Percentiles rank a stretch among this genome's conserved stretches.
phyloP scores from a whole-genome alignment of 352 stramenopile species.

The Peronospora tabacina region DNA sequence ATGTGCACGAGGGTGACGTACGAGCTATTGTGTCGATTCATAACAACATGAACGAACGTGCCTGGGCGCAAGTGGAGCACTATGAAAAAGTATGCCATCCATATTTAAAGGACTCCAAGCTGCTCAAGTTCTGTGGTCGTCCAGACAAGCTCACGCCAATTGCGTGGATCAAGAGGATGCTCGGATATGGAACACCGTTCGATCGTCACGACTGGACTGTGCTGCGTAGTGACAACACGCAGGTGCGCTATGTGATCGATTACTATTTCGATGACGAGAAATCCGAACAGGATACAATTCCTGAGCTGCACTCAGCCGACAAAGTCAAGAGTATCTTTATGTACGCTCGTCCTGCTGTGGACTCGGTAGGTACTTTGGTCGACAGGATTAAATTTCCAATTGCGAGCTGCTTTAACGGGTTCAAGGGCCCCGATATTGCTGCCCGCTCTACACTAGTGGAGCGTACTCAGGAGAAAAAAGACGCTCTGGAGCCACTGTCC shows the following conservation, averaged over 20 bases:
- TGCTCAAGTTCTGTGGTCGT: conserved; percentile 95
- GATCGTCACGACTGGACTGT: conserved; percentile 99
- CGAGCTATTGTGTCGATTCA: conserved; percentile 96
- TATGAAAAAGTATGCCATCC: conserved; percentile 92
- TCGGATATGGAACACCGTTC: conserved; percentile 89
- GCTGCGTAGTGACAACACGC: conserved; percentile 75
- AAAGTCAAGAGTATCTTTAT: conserved; percentile 88
- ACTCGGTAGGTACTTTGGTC: conserved; percentile 58
- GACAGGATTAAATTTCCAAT: conserved; percentile 80
- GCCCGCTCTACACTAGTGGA: conserved; percentile 47
- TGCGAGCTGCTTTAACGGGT: conserved; percentile 39
- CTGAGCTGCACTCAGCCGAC: conserved; percentile 71
- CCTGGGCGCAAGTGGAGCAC: conserved; percentile 94
- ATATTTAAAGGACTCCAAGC: conserved; percentile 65
- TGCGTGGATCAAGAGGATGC: conserved; percentile 86
- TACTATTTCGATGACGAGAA: conserved; percentile 95
- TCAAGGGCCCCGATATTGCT: conserved; percentile 43
- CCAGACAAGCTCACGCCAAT: conserved; percentile 95
- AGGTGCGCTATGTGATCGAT: conserved; percentile 98
- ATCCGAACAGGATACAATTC: conserved; percentile 61
- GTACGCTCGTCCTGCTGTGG: conserved; percentile 78
- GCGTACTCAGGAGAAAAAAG: conserved; percentile 27
- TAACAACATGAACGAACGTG: conserved; percentile 99
- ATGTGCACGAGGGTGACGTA: conserved; percentile 92
- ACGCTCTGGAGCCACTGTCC: conserved; percentile 39